These are phyloP conservation scores for Ilex asprella DNA, from an alignment of 257 asterid genomes.

Conservation along the genomic window DNA sequence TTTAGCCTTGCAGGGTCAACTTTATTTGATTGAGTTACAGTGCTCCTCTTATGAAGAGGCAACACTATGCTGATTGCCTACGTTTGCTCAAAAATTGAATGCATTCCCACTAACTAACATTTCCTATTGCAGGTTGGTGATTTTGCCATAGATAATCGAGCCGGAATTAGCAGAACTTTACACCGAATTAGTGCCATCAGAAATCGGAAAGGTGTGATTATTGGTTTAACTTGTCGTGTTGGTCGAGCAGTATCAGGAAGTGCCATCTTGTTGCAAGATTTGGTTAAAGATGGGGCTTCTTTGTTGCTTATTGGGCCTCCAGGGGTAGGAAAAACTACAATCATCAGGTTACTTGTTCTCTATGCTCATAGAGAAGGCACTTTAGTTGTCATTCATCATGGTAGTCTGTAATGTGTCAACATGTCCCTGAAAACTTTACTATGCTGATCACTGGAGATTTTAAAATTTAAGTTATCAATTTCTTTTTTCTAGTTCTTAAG, in stretches of 20 bases:
- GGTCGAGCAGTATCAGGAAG: slow-evolving; percentile 93
- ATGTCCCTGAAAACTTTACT: too few species aligned
- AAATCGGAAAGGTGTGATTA: slow-evolving; percentile 74
- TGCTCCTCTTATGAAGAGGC: too few species aligned
- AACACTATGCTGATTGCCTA: too few species aligned
- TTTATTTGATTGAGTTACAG: too few species aligned
- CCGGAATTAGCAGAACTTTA: slow-evolving; percentile 92
- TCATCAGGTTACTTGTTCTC: slow-evolving; percentile 59
- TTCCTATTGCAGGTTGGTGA: slow-evolving; percentile 68
- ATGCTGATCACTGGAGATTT: too few species aligned
- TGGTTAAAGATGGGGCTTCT: slow-evolving; percentile 74
- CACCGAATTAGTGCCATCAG: slow-evolving; percentile 91
- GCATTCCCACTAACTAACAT: background rate
- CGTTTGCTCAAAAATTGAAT: too few species aligned
- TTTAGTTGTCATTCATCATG: background rate
- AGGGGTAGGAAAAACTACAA: slow-evolving; percentile 95
- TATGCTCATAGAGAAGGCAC: background rate
- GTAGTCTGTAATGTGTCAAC: too few species aligned
- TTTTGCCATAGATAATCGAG: slow-evolving; percentile 91
- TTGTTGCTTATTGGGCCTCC: slow-evolving; percentile 91
- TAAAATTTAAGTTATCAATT: too few species aligned
- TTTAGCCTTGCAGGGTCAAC: too few species aligned
- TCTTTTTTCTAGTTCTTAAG: too few species aligned
- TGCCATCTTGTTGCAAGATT: slow-evolving; percentile 74
- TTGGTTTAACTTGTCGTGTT: slow-evolving; percentile 93